Conservation (phyloP, 139 green algal genomes). For the Zygnema circumcarinatum region DNA sequence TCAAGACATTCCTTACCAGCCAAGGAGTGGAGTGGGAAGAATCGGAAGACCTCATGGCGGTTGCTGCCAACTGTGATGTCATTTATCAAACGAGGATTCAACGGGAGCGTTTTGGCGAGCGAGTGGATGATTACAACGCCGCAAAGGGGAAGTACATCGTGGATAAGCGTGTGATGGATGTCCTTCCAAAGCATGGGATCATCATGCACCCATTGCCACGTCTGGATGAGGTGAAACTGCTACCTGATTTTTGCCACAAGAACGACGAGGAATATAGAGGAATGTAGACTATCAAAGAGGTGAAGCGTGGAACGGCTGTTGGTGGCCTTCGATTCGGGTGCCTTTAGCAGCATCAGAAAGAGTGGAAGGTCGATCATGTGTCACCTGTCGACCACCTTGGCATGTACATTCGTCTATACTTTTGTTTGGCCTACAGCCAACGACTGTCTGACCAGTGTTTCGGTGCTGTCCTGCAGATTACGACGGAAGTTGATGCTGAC, state of each 20-base stretch:
- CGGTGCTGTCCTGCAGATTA: slow-evolving; percentile 76
- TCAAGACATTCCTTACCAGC: slow-evolving; percentile 85
- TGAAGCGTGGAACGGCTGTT: no score
- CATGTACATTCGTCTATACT: no score
- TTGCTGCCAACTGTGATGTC: slow-evolving; percentile 85
- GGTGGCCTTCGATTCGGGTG: no score
- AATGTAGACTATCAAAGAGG: no score
- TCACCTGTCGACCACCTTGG: no score
- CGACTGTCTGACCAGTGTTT: no score
- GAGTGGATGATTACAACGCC: slow-evolving; percentile 61
- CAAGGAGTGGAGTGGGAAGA: slow-evolving; percentile 86
- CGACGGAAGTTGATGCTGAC: slow-evolving; percentile 88
- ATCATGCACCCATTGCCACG: slow-evolving; percentile 97
- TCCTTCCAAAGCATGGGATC: slow-evolving; percentile 78
- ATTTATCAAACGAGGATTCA: slow-evolving; percentile 99
- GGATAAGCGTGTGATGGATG: slow-evolving; percentile 81
- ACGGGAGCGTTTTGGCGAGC: slow-evolving; percentile 90
- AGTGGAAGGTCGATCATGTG: no score
- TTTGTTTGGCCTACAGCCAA: no score
- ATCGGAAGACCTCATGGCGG: slow-evolving; percentile 72
- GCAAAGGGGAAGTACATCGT: slow-evolving; percentile 87
- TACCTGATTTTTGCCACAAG: no score
- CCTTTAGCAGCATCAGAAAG: no score
- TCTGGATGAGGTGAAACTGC: slow-evolving; percentile 83
- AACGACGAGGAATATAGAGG: no score